phyloP scores from a whole-genome alignment of 306 rosid genomes.

The Malus sieversii region DNA sequence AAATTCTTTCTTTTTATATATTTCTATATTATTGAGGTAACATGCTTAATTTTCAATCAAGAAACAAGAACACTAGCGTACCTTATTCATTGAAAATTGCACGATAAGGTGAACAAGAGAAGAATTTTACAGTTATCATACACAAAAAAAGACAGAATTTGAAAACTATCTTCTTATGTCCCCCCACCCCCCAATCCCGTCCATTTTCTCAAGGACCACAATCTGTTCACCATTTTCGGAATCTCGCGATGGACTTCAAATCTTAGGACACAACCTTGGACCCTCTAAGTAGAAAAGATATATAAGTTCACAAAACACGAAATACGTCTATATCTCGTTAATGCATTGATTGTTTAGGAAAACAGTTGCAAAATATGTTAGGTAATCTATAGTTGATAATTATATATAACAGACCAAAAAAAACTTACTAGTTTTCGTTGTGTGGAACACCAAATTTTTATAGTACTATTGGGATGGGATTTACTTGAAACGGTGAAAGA shows the following conservation, averaged over 20 bases:
- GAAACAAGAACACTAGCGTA: neutral
- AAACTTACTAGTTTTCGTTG: neutral
- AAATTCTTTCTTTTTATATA: neutral
- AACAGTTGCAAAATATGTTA: neutral
- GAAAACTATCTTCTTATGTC: conserved; percentile 8
- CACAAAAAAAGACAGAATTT: neutral
- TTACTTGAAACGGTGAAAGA: neutral
- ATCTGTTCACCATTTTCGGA: neutral
- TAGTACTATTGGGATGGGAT: neutral
- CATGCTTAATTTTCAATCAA: neutral
- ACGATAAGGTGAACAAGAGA: neutral
- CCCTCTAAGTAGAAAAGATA: neutral
- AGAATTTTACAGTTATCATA: neutral
- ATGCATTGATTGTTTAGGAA: neutral
- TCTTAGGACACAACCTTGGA: neutral
- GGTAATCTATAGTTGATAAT: neutral
- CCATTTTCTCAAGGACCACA: conserved; percentile 16
- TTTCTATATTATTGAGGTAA: neutral
- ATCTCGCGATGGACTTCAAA: neutral
- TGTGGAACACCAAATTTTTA: neutral
- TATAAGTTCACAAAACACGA: neutral
- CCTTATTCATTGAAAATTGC: neutral
- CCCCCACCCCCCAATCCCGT: neutral
- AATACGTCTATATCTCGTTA: neutral
- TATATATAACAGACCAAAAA: neutral